Evolutionary conservation across 2,329 filamentous ascomycete species (phyloP).

Genomic region (Fusarium sp.): DNA sequence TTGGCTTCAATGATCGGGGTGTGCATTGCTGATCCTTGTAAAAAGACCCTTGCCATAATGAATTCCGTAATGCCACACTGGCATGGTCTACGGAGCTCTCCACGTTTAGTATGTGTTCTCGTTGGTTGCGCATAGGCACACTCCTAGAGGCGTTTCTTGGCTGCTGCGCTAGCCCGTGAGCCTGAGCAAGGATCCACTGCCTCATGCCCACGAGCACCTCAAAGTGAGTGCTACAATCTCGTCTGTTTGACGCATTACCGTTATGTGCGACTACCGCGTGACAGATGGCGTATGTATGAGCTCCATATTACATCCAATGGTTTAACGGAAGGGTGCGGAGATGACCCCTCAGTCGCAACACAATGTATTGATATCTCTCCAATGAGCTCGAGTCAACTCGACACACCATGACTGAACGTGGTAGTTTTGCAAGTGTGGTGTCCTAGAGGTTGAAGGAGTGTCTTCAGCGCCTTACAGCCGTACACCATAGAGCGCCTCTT

Average conservation of each 20-base stretch:
- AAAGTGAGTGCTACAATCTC: constrained; percentile 14
- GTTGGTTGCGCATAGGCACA: constrained; percentile 6
- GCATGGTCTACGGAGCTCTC: constrained; percentile 10
- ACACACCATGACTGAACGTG: constrained; percentile 12
- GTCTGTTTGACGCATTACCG: constrained; percentile 14
- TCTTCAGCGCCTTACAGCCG: constrained; percentile 6
- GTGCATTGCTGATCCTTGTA: constrained; percentile 5
- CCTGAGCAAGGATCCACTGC: neutral
- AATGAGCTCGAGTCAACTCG: neutral
- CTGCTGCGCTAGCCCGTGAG: constrained; percentile 12
- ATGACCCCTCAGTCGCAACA: constrained; percentile 3
- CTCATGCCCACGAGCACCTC: neutral
- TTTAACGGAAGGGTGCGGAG: neutral
- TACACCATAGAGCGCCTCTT: constrained; percentile 11
- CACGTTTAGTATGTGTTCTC: neutral
- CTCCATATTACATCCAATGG: neutral
- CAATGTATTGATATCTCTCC: neutral
- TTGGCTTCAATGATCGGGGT: constrained; percentile 4
- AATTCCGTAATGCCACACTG: constrained; percentile 22
- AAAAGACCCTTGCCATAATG: constrained; percentile 23
- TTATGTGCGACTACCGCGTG: constrained; percentile 17
- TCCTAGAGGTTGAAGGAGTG: neutral
- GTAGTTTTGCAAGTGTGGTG: constrained; percentile 16
- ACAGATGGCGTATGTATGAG: neutral
- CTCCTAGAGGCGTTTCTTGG: constrained; percentile 23